Evolutionary conservation across 352 stramenopile species (phyloP).

Genomic region (Phytopythium vexans): DNA sequence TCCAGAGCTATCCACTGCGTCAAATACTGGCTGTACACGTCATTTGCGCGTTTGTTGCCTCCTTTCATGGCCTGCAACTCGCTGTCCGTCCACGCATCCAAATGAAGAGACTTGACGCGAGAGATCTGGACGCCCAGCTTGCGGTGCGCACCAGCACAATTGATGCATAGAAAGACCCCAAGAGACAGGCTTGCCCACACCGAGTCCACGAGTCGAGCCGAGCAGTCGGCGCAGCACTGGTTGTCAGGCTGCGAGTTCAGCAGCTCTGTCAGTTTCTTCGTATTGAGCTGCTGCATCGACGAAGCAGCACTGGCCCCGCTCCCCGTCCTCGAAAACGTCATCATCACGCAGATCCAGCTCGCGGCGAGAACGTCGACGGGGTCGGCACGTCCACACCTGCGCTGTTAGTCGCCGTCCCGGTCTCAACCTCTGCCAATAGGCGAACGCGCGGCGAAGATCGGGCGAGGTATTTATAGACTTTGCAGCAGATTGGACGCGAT

Average conservation of each 20-base stretch:
- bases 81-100: slow-evolving; percentile 75
- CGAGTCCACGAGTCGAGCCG: slow-evolving; percentile 58
- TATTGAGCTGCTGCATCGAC: slow-evolving; percentile 29
- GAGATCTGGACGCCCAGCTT: slow-evolving; percentile 95
- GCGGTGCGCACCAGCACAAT: slow-evolving; percentile 94
- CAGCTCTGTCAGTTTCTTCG: slow-evolving; percentile 60
- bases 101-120: slow-evolving; percentile 73
- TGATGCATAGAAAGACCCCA: slow-evolving; percentile 93
- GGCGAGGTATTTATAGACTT: too few relatives aligned
- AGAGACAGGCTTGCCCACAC: slow-evolving; percentile 95
- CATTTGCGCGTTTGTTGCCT: slow-evolving; percentile 65
- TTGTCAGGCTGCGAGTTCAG: slow-evolving; percentile 60
- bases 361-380: too few relatives aligned
- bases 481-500: too few relatives aligned
- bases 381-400: too few relatives aligned
- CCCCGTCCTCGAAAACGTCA: slow-evolving; percentile 33
- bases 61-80: slow-evolving; percentile 69
- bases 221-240: slow-evolving; percentile 80
- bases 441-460: too few relatives aligned
- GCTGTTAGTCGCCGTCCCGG: too few relatives aligned
- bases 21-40: slow-evolving; percentile 53
- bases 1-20: slow-evolving; percentile 54
- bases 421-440: neutral
- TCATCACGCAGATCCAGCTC: slow-evolving; percentile 14
- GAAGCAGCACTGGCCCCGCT: slow-evolving; percentile 17